phyloP scores from a whole-genome alignment of 345 rosid species.

The Durio zibethinus region DNA sequence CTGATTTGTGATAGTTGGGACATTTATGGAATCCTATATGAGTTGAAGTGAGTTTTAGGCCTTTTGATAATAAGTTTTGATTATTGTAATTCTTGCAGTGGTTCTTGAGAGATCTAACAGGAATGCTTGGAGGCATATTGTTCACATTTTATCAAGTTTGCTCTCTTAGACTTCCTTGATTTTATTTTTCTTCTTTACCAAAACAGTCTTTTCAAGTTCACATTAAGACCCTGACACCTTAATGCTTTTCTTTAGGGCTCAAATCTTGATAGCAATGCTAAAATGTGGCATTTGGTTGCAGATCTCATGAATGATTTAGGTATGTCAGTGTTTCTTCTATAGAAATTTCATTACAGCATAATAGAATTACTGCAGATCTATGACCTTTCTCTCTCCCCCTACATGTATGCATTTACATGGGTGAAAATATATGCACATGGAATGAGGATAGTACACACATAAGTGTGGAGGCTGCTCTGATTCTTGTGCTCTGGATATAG shows the following conservation, averaged over 20 bases:
- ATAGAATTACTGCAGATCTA: not conserved
- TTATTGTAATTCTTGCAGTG: constrained; percentile 45
- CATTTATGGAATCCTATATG: not conserved
- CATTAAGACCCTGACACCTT: not conserved
- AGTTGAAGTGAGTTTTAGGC: constrained; percentile 3
- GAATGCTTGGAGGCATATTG: constrained; percentile 82
- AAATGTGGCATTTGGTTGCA: constrained; percentile 96
- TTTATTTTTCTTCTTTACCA: not conserved
- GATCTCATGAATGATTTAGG: constrained; percentile 97
- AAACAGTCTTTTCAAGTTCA: not conserved
- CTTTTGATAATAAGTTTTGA: not conserved
- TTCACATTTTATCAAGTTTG: constrained; percentile 91
- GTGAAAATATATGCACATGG: not conserved
- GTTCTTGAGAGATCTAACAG: constrained; percentile 90
- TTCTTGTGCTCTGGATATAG: not conserved
- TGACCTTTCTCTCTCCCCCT: not conserved
- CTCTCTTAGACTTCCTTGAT: constrained; percentile 6
- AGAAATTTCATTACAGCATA: not conserved
- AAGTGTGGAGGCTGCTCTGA: not conserved
- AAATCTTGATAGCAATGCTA: constrained; percentile 84
- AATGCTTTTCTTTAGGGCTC: constrained; percentile 60
- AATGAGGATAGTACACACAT: not conserved
- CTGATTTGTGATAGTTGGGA: not conserved
- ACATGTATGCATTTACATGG: not conserved
- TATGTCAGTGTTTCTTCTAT: constrained; percentile 26